Percentiles rank a stretch among this genome's conserved stretches.
Conservation (phyloP, 106 monocot genomes). For the Xerophyta viscosa region DNA sequence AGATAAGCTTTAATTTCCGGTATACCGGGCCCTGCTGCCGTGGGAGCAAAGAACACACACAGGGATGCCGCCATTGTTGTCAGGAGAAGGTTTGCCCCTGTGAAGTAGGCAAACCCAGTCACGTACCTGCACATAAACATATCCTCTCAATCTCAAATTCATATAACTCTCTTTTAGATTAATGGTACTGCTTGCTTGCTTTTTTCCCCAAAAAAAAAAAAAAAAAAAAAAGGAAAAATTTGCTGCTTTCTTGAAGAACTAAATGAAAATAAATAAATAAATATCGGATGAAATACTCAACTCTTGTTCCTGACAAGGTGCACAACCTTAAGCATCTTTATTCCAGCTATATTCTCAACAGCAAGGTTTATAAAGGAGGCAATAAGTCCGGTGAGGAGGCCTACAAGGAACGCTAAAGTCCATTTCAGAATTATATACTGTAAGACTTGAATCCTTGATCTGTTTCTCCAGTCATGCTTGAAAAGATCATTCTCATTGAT, state of each 20-base stretch:
- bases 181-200: no score
- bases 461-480: conserved; percentile 63
- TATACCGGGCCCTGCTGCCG: conserved; percentile 65
- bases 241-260: no score
- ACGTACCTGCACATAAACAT: conserved; percentile 25
- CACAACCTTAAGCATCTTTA: conserved; percentile 38
- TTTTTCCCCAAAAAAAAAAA: no score
- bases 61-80: conserved; percentile 35
- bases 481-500: conserved; percentile 61
- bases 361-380: conserved; percentile 57
- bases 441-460: conserved; percentile 43
- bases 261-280: no score
- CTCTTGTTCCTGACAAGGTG: conserved; percentile 24
- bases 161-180: neutral
- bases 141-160: conserved; percentile 2
- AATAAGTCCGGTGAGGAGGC: conserved; percentile 49
- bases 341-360: conserved; percentile 54
- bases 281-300: conserved; percentile 14
- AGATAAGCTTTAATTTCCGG: conserved; percentile 69
- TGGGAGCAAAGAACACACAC: conserved; percentile 51
- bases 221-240: no score
- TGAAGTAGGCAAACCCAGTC: conserved; percentile 41
- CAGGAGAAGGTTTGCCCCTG: conserved; percentile 28
- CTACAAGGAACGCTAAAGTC: conserved; percentile 48
- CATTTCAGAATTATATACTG: conserved; percentile 48